phyloP scores from a whole-genome alignment of 305 asterid genomes.

The Plantago coronopus region DNA sequence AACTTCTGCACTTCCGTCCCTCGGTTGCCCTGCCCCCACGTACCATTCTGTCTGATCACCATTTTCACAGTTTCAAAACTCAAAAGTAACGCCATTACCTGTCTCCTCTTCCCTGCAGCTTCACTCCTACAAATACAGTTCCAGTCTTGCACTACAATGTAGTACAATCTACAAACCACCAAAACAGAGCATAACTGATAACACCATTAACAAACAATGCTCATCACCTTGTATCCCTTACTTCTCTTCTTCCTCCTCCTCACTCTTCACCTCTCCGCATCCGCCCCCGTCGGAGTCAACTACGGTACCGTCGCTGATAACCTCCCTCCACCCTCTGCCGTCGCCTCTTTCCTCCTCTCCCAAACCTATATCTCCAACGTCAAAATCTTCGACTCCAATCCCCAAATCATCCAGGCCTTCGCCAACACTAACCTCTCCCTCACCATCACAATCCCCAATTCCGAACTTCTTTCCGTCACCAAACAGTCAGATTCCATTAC shows the following conservation, averaged over 20 bases:
- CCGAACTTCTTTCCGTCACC: constrained; percentile 25
- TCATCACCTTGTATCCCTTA: not conserved
- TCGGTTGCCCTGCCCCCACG: too few species aligned
- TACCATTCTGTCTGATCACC: too few species aligned
- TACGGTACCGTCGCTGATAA: constrained; percentile 53
- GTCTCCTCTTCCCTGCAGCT: too few species aligned
- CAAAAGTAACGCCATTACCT: too few species aligned
- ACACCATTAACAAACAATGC: too few species aligned
- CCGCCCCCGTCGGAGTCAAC: constrained; percentile 43
- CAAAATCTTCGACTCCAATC: constrained; percentile 48
- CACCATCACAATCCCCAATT: constrained; percentile 41
- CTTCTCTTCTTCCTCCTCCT: constrained; percentile 14
- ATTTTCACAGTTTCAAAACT: too few species aligned
- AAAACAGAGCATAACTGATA: too few species aligned
- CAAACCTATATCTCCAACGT: constrained; percentile 42
- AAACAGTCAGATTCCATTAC: constrained; percentile 28
- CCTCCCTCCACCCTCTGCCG: constrained; percentile 53
- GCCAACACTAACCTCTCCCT: constrained; percentile 37
- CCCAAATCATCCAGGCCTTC: constrained; percentile 37
- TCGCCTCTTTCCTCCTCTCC: constrained; percentile 35
- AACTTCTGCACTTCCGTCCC: too few species aligned
- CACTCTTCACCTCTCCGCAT: constrained; percentile 14
- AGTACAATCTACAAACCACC: too few species aligned
- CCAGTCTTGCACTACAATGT: too few species aligned
- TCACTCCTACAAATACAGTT: too few species aligned